Base-by-base conservation (phyloP, 345 rosid genomes). In the Anacardium occidentale region DNA sequence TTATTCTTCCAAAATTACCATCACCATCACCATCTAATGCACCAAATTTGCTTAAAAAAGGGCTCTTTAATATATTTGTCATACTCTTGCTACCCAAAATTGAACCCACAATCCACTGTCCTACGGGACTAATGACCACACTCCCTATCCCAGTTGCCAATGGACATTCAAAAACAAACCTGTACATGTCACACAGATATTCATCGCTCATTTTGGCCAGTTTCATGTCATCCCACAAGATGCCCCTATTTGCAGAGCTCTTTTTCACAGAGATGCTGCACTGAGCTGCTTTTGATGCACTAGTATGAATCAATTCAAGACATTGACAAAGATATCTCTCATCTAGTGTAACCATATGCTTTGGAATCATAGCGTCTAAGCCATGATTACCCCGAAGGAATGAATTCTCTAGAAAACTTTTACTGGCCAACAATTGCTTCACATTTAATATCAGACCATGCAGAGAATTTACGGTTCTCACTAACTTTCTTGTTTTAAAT, bases 271-370 rank as follows among this genome's bases (percentile, higher is more conserved):
- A 85, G 60, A 84, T 67, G 58, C 78, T 70, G 62, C 81, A 81
- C 12, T 85, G 74, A 17, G 82, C 80, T 40, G 85, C 78, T 80
- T 85, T 88, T 26, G 85, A 83, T 44, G 90, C 87, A 48, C 84
- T 82, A 34, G 77, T 60, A 62, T 84, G 89, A 62, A 91, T 89
- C 74, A 79, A 57, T 40, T 94, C 90, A 29, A 94, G 87, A 78
- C 98, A 94, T 29, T 80, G 75, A 5, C 86, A 91, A 5, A 91
- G 89, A 80, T 86, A 88, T 74, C 86, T 92, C 77, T 90, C 98
- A 75, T 94, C 92, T 6, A 85, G 64, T 40, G 87, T 83, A 48
- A 88, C 86, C 86, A 94, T 55, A 85, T 84, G 85, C 86, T 86
- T 88, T 32, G 92, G 92, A 67, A 92, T 87, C 85, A 83, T 87